Evolutionary conservation across 1,139 yeast species (phyloP).

Genomic region (Geotrichum candidum): DNA sequence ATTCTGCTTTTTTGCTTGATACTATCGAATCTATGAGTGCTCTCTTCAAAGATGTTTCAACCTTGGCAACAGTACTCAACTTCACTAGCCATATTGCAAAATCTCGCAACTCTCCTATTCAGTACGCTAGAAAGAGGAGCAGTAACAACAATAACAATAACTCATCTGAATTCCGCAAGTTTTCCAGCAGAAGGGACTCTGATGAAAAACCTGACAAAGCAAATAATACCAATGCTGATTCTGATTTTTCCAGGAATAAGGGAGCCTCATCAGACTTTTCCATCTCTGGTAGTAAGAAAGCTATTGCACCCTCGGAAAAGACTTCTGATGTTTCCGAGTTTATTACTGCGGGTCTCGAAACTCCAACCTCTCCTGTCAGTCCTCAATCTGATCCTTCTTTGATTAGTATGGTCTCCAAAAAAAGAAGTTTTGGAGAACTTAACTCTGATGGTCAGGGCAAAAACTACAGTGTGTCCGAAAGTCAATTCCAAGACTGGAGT

Average conservation of each 20-base stretch:
- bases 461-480: background rate
- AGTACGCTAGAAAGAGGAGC: background rate
- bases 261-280: background rate
- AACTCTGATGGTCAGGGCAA: background rate
- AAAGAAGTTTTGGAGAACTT: background rate
- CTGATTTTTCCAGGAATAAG: background rate
- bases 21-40: background rate
- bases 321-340: background rate
- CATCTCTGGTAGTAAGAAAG: background rate
- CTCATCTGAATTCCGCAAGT: background rate
- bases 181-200: background rate
- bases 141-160: background rate
- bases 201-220: no score
- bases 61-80: constrained; percentile 12
- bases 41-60: constrained; percentile 8
- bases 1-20: background rate
- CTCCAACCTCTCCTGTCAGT: background rate
- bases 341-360: background rate
- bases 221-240: no score
- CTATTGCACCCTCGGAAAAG: background rate
- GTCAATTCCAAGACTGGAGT: background rate
- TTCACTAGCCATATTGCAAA: constrained; percentile 12
- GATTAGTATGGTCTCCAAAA: background rate
- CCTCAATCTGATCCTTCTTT: background rate
- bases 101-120: background rate